phyloP scores from a whole-genome alignment of 2,329 filamentous ascomycete genomes.

The Fusarium sp. region DNA sequence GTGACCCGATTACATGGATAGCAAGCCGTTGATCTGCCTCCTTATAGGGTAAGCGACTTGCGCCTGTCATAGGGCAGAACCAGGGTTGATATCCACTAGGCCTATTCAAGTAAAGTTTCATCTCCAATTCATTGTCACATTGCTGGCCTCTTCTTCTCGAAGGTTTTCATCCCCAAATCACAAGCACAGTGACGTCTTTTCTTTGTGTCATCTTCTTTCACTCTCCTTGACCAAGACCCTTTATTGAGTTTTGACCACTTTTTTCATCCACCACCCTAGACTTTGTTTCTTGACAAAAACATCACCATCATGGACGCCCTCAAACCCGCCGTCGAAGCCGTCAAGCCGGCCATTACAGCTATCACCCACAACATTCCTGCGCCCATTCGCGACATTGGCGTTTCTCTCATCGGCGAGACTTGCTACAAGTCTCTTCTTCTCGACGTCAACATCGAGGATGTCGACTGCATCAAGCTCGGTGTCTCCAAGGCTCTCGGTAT shows the following conservation, averaged over 20 bases:
- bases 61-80: constrained; percentile 12
- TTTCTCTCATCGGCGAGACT: constrained; percentile 80
- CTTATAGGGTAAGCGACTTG: background rate
- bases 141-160: constrained; percentile 39
- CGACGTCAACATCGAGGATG: constrained; percentile 81
- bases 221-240: constrained; percentile 29
- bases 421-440: constrained; percentile 91
- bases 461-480: constrained; percentile 85
- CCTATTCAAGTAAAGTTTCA: background rate
- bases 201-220: constrained; percentile 29
- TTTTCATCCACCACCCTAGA: background rate
- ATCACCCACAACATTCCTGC: constrained; percentile 78
- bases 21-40: background rate
- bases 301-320: constrained; percentile 67
- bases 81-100: constrained; percentile 9
- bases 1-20: background rate
- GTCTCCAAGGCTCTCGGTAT: constrained; percentile 93
- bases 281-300: background rate
- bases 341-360: constrained; percentile 72
- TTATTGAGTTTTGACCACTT: constrained; percentile 3
- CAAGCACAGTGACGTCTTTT: constrained; percentile 25
- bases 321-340: constrained; percentile 70
- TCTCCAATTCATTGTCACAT: constrained; percentile 30
- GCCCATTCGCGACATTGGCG: constrained; percentile 78
- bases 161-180: constrained; percentile 20